These are phyloP conservation scores for Panicum virgatum DNA, from an alignment of 202 grass and related monocot genomes.

Conservation along the genomic window DNA sequence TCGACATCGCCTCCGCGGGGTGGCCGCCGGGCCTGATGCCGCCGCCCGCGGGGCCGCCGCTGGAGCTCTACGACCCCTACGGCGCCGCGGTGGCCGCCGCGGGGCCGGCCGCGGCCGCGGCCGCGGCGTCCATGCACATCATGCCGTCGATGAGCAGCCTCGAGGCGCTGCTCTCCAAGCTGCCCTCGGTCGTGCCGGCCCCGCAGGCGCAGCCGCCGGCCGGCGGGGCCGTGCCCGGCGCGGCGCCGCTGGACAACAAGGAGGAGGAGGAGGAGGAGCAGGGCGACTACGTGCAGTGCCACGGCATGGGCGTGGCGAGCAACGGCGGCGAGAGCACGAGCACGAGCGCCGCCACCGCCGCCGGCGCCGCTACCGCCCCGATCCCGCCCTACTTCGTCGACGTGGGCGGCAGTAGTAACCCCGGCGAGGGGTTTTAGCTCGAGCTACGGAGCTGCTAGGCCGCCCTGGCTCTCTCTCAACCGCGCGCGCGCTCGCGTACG, in stretches of 20 bases:
- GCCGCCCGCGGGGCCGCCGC: conserved; percentile 18
- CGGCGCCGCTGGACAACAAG: not conserved
- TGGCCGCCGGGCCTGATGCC: conserved; percentile 39
- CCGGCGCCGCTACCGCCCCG: not conserved
- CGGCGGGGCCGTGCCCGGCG: not conserved
- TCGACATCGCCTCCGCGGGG: not conserved
- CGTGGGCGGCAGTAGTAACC: conserved; percentile 44
- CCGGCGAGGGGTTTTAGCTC: conserved; percentile 52
- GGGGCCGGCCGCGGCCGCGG: not conserved
- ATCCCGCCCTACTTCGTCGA: conserved; percentile 69
- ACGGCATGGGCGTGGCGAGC: conserved; percentile 30
- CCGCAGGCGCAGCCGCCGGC: not conserved
- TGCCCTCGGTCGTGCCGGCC: conserved; percentile 68
- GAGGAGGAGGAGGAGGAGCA: not conserved
- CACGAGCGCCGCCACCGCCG: conserved; percentile 9
- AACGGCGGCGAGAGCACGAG: conserved; percentile 52
- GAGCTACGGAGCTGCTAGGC: not conserved
- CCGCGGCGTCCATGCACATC: conserved; percentile 55
- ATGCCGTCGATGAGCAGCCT: conserved; percentile 93
- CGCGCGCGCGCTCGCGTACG: not conserved
- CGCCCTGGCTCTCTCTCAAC: not conserved
- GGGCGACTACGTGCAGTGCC: conserved; percentile 38
- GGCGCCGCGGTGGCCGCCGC: not conserved
- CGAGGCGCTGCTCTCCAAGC: conserved; percentile 90
- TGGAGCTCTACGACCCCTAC: conserved; percentile 76